phyloP scores from a whole-genome alignment of 2,329 filamentous ascomycete species.

The Aspergillus novofumigatus region DNA sequence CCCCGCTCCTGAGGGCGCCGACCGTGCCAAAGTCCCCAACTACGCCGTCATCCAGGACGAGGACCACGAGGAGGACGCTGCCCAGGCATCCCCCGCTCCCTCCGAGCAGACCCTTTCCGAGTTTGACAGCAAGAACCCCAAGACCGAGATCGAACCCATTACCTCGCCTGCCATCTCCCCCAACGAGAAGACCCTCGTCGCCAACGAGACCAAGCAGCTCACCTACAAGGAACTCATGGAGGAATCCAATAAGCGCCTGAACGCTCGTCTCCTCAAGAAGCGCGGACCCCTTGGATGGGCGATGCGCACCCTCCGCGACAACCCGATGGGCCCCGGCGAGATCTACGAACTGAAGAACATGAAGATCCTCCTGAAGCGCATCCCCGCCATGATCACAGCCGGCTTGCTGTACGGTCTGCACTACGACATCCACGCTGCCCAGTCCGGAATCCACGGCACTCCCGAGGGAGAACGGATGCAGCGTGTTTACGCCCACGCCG shows the following conservation, averaged over 20 bases:
- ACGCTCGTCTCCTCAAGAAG: constrained; percentile 59
- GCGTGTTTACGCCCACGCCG: constrained; percentile 60
- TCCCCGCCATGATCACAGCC: constrained; percentile 63
- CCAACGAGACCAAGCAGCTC: constrained; percentile 48
- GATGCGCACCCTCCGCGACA: constrained; percentile 70
- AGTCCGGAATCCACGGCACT: constrained; percentile 65
- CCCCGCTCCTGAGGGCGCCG: constrained; percentile 49
- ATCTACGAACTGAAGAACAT: constrained; percentile 74
- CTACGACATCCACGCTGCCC: constrained; percentile 78
- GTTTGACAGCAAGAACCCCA: constrained; percentile 43
- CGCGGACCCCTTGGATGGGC: constrained; percentile 74
- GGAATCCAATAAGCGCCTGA: constrained; percentile 54
- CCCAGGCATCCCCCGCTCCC: neutral
- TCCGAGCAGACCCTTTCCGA: constrained; percentile 27
- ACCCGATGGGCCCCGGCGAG: constrained; percentile 67
- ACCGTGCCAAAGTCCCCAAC: constrained; percentile 61
- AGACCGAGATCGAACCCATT: constrained; percentile 23
- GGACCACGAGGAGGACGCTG: neutral
- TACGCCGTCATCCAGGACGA: constrained; percentile 70
- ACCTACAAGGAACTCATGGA: constrained; percentile 61
- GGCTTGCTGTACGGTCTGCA: constrained; percentile 68
- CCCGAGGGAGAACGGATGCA: constrained; percentile 70
- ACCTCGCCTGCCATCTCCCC: constrained; percentile 18
- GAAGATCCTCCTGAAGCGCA: constrained; percentile 56
- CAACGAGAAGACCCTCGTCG: constrained; percentile 39